Conservation (phyloP, 2,329 filamentous ascomycete species). For the Albophoma yamanashiensis region DNA sequence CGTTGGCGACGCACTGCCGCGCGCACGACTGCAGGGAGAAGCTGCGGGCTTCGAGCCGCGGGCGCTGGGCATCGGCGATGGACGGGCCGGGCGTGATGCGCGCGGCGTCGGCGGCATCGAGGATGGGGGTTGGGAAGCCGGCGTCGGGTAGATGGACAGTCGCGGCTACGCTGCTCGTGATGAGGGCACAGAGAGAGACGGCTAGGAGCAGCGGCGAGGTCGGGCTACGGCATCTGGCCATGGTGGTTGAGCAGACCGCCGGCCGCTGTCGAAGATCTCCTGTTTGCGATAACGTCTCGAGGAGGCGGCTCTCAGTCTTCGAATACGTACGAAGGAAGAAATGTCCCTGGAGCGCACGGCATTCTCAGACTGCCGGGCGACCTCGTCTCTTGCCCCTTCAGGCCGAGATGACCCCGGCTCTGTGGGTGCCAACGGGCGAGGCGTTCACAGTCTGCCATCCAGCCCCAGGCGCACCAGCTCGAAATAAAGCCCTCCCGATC, state of each 20-base stretch:
- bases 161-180: not conserved
- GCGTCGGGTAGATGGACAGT: not conserved
- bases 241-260: not conserved
- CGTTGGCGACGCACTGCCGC: not conserved
- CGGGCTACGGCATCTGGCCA: not conserved
- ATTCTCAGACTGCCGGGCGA: not conserved
- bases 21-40: not conserved
- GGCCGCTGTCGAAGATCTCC: not conserved
- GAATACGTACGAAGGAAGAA: not conserved
- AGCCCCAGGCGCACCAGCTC: not conserved
- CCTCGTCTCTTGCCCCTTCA: not conserved
- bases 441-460: not conserved
- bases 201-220: not conserved
- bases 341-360: not conserved
- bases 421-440: not conserved
- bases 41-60: not conserved
- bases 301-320: not conserved
- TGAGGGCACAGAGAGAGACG: not conserved
- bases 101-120: not conserved
- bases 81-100: not conserved
- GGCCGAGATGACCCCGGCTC: not conserved
- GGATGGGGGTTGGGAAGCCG: not conserved
- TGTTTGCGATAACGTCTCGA: not conserved
- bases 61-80: not conserved
- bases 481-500: not conserved